Conservation (phyloP, 2,329 filamentous ascomycete genomes). For the Nigrospora sphaerica region DNA sequence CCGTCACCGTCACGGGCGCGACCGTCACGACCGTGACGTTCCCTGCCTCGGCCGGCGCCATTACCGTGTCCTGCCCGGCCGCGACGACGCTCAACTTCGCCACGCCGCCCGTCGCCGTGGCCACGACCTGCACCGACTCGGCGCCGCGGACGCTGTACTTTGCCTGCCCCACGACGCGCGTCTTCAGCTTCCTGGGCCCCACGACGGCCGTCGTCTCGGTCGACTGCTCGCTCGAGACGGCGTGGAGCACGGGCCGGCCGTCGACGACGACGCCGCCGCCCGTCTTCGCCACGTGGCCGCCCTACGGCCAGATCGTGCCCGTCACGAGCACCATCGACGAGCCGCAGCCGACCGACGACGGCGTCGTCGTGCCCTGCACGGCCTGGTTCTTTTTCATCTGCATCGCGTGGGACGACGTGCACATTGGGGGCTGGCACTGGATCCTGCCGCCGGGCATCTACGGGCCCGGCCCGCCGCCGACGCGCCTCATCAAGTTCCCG, state of each 20-base stretch:
- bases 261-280: slow-evolving; percentile 6
- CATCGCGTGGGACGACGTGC: slow-evolving; percentile 7
- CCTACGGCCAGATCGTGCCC: not conserved
- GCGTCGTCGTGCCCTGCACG: slow-evolving; percentile 7
- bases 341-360: slow-evolving; percentile 7
- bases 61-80: slow-evolving; percentile 5
- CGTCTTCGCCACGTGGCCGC: slow-evolving; percentile 3
- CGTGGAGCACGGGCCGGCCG: not conserved
- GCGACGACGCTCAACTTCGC: slow-evolving; percentile 5
- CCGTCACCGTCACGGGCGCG: slow-evolving; percentile 4
- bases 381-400: slow-evolving; percentile 13
- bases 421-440: slow-evolving; percentile 5
- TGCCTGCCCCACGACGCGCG: slow-evolving; percentile 5
- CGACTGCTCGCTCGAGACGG: slow-evolving; percentile 3
- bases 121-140: not conserved
- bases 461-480: slow-evolving; percentile 6
- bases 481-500: not conserved
- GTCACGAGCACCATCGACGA: slow-evolving; percentile 1
- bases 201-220: slow-evolving; percentile 5
- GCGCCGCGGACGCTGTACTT: slow-evolving; percentile 4
- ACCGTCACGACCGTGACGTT: slow-evolving; percentile 8
- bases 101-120: slow-evolving; percentile 2
- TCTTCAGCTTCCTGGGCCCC: slow-evolving; percentile 7
- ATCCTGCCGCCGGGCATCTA: slow-evolving; percentile 10
- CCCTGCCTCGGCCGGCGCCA: not conserved